Base-by-base conservation (phyloP, 129 eudicot species). In the Arctium lappa region DNA sequence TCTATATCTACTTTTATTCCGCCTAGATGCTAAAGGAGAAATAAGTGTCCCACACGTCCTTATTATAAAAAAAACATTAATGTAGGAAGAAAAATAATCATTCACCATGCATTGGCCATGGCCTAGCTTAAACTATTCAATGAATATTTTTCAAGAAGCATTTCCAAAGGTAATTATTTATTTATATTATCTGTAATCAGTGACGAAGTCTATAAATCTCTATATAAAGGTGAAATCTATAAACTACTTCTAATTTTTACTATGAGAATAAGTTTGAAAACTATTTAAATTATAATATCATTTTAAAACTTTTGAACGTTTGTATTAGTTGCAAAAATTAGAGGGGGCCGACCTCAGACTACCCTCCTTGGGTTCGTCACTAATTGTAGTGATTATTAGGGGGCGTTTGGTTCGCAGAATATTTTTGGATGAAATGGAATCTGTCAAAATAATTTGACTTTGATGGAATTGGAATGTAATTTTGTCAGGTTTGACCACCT, bases 1-100 rank as follows among this genome's bases (percentile, higher is more conserved):
- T 38, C 48, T 36, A 12, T 72, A 16, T 72, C 75, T 72, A 36
- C 48, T 36, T 72, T 38, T 72, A 33, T 72, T 72, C 27, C 42
- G 46, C 4, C 48, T 33, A 15, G 75, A 72, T 72, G 75, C 75
- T 72, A 72, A 72, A 72, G 75, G 75, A 72, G 46, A 72, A 72
- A 15, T 72, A 72, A 72, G n/a, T 36, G 75, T 72, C 46, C 46
- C 75, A 34, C 48, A 36, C 13, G 46, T 72, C 27, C 48, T 36
- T 72, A 72, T 72, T 72, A 72, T 72, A 72, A 72, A 4, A 70
- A 72, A 72, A 72, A 72, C n/a, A 6, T 7, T 15, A 7, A 60
- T 60, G 6, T 50, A 4, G 27, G 22, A 56, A 15, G 22, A 56
- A 44, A 44, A 44, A 44, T 44, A 44, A 0, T 44, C 34, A 72